Conservation (phyloP, 768 basidiomycete genomes). For the Russula foetens region DNA sequence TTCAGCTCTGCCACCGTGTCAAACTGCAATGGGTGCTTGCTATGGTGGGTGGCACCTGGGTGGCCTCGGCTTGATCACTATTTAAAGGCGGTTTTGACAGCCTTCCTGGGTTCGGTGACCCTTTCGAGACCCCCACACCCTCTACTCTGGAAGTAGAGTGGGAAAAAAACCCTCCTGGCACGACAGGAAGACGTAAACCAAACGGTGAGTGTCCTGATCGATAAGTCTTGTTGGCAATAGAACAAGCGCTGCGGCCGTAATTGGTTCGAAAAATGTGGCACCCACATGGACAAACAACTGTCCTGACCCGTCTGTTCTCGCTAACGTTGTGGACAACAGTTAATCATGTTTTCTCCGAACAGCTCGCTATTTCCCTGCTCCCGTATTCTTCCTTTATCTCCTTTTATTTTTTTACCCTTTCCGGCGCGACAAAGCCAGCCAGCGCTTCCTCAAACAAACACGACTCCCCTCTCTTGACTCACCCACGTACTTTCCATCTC, state of each 20-base stretch:
- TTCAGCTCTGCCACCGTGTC: not conserved
- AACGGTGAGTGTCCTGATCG: slow-evolving; percentile 9
- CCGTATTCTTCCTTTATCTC: not conserved
- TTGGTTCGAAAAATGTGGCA: slow-evolving; percentile 24
- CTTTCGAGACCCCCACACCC: not conserved
- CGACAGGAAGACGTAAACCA: not conserved
- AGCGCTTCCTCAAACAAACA: not conserved
- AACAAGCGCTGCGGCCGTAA: slow-evolving; percentile 20
- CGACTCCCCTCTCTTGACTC: not conserved
- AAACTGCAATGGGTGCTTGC: not conserved
- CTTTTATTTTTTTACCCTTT: not conserved
- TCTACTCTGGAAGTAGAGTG: not conserved
- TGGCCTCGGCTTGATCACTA: not conserved
- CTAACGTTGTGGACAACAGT: slow-evolving; percentile 6
- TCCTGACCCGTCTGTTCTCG: slow-evolving; percentile 25
- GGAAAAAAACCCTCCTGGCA: not conserved
- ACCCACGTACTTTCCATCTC: not conserved
- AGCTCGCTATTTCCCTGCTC: slow-evolving; percentile 2
- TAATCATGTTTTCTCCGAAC: slow-evolving; percentile 9
- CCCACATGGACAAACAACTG: slow-evolving; percentile 43
- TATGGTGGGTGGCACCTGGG: not conserved
- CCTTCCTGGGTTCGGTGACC: not conserved
- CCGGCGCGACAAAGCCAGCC: not conserved
- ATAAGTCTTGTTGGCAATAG: not conserved
- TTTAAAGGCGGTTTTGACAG: not conserved